Evolutionary conservation across 2,329 filamentous ascomycete species (phyloP), one percentile per base, ranked within the genome.

Genomic region (Bimuria novae-zelandiae): DNA sequence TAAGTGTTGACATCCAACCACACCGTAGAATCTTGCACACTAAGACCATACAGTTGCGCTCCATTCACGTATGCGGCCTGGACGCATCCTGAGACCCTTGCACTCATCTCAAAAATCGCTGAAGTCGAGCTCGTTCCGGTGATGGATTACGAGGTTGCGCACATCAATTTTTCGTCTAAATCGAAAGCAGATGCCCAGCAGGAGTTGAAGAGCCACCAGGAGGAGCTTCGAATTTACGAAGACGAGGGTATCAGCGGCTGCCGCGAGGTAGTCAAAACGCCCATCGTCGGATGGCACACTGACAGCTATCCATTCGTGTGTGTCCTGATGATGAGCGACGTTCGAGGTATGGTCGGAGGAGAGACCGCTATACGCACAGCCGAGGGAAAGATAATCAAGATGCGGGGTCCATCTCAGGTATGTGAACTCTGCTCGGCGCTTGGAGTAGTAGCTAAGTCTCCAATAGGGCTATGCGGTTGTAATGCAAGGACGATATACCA

Each of bases 281-380:
- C 84, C 4, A 80, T 84, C 21, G 80, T 87, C 25, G 82, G 79
- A 32, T 88, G 84, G 84, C 84, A 87, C 70, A 81, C 75, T 0
- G 86, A 88, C 67, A 84, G 81, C 63, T 87, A 85, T 64, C 84
- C 85, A 0, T 88, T 87, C 63, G 85, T 88, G n/a, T 87, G 84
- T 59, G 84, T 88, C n/a, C 78, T 80, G 7, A 88, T 88, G 84
- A 77, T 88, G 23, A 84, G 82, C 30, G 84, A 88, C 62, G 86
- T 83, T 57, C 79, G 77, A 0, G 74, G 76, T 32, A 88, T 88
- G 85, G 72, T 84, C 11, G 85, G 85, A 8, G 85, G 85, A 3
- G 85, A 88, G 70, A 88, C 85, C 0, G 84, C 82, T 1, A 67
- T 88, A n/a, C 76, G 78, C 32, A 84, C 76, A 1, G 79, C 75